Evolutionary conservation across 495 filamentous ascomycete genomes (phyloP).

Genomic region (Bacidia rubella): DNA sequence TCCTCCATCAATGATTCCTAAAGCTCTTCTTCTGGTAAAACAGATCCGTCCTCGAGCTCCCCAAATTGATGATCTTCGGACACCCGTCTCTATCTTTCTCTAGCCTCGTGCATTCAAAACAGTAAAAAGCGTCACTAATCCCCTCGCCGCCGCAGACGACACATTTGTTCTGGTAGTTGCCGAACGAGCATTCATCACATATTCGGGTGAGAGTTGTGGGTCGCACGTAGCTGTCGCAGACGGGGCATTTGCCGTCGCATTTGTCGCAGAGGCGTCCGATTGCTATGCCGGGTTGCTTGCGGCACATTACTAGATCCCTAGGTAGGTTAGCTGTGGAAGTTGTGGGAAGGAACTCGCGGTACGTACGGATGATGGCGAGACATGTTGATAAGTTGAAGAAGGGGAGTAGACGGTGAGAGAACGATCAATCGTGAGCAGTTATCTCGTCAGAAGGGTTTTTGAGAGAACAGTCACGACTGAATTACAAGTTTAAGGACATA

Average conservation of each 20-base stretch:
- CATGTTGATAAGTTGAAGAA: slow-evolving; percentile 29
- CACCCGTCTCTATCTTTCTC: slow-evolving; percentile 98
- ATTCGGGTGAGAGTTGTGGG: slow-evolving; percentile 95
- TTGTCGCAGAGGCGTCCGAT: slow-evolving; percentile 99
- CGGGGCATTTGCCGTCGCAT: slow-evolving; percentile 98
- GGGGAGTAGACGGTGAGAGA: background rate
- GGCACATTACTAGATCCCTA: slow-evolving; percentile 98
- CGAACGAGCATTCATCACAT: slow-evolving; percentile 98
- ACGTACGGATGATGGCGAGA: slow-evolving; percentile 71
- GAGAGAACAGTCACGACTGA: no score
- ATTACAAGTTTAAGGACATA: no score
- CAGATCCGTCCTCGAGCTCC: slow-evolving; percentile 87
- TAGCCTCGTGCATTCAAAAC: slow-evolving; percentile 93
- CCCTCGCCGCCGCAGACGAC: slow-evolving; percentile 97
- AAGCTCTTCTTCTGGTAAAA: slow-evolving; percentile 75
- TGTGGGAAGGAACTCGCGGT: background rate
- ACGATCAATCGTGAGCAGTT: background rate
- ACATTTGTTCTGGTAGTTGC: slow-evolving; percentile 99
- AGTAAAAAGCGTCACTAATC: slow-evolving; percentile 99
- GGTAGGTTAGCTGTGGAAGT: background rate
- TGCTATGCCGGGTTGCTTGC: slow-evolving; percentile 93
- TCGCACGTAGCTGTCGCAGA: slow-evolving; percentile 97
- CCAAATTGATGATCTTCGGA: slow-evolving; percentile 98
- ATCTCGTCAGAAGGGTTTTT: no score
- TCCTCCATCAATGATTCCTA: slow-evolving; percentile 47